Conservation (phyloP, 2,329 filamentous ascomycete genomes). For the Apiospora phragmitis region DNA sequence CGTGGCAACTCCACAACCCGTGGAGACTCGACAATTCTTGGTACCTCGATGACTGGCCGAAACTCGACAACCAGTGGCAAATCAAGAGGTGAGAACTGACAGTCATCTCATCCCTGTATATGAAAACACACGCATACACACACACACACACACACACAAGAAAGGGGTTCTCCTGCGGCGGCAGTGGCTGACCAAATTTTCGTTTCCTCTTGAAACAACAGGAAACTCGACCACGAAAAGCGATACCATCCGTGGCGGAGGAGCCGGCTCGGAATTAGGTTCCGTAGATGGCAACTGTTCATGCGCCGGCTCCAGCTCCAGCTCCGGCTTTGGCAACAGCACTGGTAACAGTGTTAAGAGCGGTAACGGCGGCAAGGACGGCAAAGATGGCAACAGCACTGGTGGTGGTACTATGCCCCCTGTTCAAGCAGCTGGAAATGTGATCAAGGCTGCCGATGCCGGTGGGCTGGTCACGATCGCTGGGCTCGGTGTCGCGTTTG, state of each 20-base stretch:
- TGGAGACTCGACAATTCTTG: not conserved
- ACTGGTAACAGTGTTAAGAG: not conserved
- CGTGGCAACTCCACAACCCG: not conserved
- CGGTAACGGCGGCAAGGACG: not conserved
- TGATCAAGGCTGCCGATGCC: not conserved
- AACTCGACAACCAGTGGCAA: not conserved
- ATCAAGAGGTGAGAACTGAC: not conserved
- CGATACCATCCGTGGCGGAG: not conserved
- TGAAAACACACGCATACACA: too few species aligned
- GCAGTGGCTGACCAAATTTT: not conserved
- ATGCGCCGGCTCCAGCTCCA: not conserved
- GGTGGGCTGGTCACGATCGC: constrained; percentile 13
- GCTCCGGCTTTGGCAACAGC: not conserved
- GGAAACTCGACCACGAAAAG: not conserved
- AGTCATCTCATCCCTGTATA: not conserved
- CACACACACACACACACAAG: too few species aligned
- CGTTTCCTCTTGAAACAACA: not conserved
- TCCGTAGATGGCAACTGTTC: not conserved
- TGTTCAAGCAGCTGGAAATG: not conserved
- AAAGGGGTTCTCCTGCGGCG: not conserved
- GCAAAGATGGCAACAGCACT: not conserved
- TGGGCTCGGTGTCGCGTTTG: constrained; percentile 13
- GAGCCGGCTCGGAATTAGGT: too few species aligned
- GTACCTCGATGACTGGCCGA: not conserved
- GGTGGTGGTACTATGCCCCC: not conserved